A percentile compares a stretch with the other conserved stretches of the same genome.
These are phyloP conservation scores for Dictyostelium discoideum DNA, from an alignment of 78 protist species.

Conservation along the genomic window dicty_2.7 NC_007088.5:6063001-6063500, in stretches of 20 bases:
- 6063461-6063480: no score
- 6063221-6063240: neutral
- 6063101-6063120: constrained; percentile 80
- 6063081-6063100: constrained; percentile 74
- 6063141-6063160: constrained; percentile 17
- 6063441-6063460: no score
- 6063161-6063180: neutral
- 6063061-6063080: constrained; percentile 40
- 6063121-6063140: constrained; percentile 69
- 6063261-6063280: neutral
- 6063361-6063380: neutral
- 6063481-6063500: no score
- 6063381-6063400: no score
- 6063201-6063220: neutral
- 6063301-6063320: neutral
- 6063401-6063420: no score
- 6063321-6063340: neutral
- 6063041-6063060: constrained; percentile 65
- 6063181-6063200: neutral
- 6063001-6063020: constrained; percentile 72
- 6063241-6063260: neutral
- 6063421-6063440: no score
- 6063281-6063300: neutral
- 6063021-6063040: constrained; percentile 39
- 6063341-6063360: neutral